Base-by-base conservation (phyloP, 2,329 filamentous ascomycete genomes). In the Massarina eburnea region DNA sequence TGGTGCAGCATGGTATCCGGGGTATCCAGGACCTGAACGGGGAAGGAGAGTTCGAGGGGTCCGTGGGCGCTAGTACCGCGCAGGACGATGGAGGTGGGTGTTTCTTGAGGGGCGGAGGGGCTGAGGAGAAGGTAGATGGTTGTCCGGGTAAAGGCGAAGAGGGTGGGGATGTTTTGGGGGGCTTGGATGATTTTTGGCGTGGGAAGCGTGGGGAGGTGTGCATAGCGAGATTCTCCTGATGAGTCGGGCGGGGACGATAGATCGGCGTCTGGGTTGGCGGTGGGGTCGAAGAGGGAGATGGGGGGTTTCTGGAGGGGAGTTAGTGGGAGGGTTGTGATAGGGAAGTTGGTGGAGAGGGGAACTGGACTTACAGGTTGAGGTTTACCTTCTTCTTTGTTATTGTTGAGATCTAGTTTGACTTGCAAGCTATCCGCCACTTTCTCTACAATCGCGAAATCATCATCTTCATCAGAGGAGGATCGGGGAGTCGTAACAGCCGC, bases 101-200 rank as follows among this genome's bases (percentile, higher is more conserved):
- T 77, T 35, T 70, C 66, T 22, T 73, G 64, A 27, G 68, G 63
- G 3, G 77, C 71, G 0, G 76, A 66, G 0, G 82, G 77, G 0
- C 81, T 80, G 1, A 89, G 69, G 1, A 90, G 73, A 0, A 90
- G 72, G 54, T 88, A 90, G 8, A 84, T 76, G 0, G 76, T 82
- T 0, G 81, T 84, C 34, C 86, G 78, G 49, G 73, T 84, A 71
- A 86, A 88, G 0, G 85, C 77, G 53, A 82, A 89, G 0, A 91
- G 75, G 0, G 82, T 66, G 0, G 86, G 83, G 9, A 90, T 84
- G 0, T 71, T 69, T 37, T 78, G 73, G 0, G 88, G 86, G 0
- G 84, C 77, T 66, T 89, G 86, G 1, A 90, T 70, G 29, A 84
- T 69, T 19, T 77, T 77, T 1, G 86, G 85, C 0, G 68, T 52